Base-by-base conservation (phyloP, 306 rosid species). In the Trichosanthes cucumerina region DNA sequence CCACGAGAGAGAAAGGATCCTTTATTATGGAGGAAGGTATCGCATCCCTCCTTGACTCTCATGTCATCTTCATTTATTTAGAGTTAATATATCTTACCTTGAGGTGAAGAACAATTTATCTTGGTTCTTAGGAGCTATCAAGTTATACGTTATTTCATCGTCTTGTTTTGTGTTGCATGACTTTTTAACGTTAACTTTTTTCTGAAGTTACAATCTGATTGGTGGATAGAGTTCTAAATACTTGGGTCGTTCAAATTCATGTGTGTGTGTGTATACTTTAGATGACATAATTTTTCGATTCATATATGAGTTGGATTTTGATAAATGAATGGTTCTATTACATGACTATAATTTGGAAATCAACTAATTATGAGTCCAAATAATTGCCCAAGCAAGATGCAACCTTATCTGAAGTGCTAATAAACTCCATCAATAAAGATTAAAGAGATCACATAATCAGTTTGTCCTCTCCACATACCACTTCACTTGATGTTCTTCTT, bases 1-100 rank as follows among this genome's bases (percentile, higher is more conserved):
- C 95, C 94, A 60, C 92, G 90, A 85, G 97, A 94, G 86, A 83
- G 98, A 88, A 94, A 86, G 83, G 83, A 89, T 79, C 87, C 88
- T 82, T 79, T 77, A 21, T 82, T 94, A 53, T 90, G 98, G 98
- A 92, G 81, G 85, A 88, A 89, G 98, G 98, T 94, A 80, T 56
- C 28, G 59, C 53, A 66, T 49, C 65, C 73, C 23, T 60, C 33
- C 14, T 52, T 70, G 53, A 78, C 53, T 73, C 38, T 79, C 69
- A 76, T 85, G 68, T 39, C 59, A 9, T 18, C 26, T 66, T 60
- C 19, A 18, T 53, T 56, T 9, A 15, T 26, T 47, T 68, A 13
- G 13, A 71, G 23, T 80, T 79, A 31, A n/a, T 60, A 64, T 44
- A 21, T 66, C 47, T 66, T 38, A 66, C 1, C 7, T 38, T 7